Percentiles rank a stretch among this genome's conserved stretches.
These are phyloP conservation scores for Russula sp. DNA, from an alignment of 768 basidiomycete species.

Conservation along the genomic window DNA sequence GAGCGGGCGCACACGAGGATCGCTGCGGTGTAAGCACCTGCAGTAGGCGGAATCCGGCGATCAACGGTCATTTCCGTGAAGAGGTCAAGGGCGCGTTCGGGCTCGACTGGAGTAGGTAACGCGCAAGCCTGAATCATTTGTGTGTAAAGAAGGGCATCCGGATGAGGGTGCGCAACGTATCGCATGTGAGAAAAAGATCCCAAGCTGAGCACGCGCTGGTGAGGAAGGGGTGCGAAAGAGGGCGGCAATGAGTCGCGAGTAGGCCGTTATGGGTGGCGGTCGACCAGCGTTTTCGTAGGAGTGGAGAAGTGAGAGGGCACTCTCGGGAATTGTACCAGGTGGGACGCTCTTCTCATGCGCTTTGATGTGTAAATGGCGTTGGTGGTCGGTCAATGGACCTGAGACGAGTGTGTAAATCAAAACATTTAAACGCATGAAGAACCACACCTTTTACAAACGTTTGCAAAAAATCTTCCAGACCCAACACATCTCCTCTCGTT, in stretches of 20 bases:
- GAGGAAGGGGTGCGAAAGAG: constrained; percentile 49
- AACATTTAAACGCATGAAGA: background rate
- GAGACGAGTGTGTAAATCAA: constrained; percentile 22
- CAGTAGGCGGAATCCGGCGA: constrained; percentile 57
- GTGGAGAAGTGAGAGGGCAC: constrained; percentile 68
- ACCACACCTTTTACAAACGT: constrained; percentile 45
- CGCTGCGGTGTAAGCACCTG: constrained; percentile 72
- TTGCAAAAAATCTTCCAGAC: constrained; percentile 44
- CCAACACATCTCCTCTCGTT: constrained; percentile 19
- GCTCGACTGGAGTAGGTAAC: constrained; percentile 60
- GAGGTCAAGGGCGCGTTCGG: constrained; percentile 88
- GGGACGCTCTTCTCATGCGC: constrained; percentile 55
- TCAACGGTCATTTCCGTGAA: constrained; percentile 91
- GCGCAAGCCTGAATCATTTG: constrained; percentile 89
- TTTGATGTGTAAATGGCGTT: constrained; percentile 72
- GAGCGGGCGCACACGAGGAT: constrained; percentile 77
- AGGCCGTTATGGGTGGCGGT: constrained; percentile 70
- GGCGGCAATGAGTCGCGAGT: constrained; percentile 62
- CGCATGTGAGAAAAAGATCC: constrained; percentile 98
- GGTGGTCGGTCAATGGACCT: constrained; percentile 47
- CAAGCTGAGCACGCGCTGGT: constrained; percentile 74
- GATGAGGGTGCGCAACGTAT: constrained; percentile 84
- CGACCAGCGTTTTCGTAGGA: constrained; percentile 61
- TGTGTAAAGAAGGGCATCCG: constrained; percentile 69
- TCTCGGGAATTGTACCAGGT: constrained; percentile 49